These are phyloP conservation scores for Raffaelea albimanens DNA, from an alignment of 2,329 filamentous ascomycete genomes.

Conservation along the genomic window DNA sequence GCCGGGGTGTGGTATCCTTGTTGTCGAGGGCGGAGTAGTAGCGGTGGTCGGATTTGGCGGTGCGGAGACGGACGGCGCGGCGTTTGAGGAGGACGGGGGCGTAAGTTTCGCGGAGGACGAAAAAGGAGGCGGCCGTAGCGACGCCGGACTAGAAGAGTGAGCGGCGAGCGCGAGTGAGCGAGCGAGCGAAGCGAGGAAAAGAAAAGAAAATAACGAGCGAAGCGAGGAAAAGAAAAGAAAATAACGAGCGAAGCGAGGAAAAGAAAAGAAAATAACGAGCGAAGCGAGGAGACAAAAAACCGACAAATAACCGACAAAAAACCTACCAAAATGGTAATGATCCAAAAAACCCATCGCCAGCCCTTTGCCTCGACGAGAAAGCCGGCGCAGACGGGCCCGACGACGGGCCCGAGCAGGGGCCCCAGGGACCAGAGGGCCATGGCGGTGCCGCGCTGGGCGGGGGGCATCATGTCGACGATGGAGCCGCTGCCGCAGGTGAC, in stretches of 20 bases:
- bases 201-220: neutral
- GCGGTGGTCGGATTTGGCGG: slow-evolving; percentile 38
- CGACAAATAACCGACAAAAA: too few species aligned
- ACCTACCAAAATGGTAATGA: too few species aligned
- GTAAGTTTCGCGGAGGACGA: slow-evolving; percentile 7
- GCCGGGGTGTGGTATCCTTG: slow-evolving; percentile 18
- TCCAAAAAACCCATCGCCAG: too few species aligned
- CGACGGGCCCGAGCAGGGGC: slow-evolving; percentile 29
- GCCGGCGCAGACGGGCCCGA: slow-evolving; percentile 24
- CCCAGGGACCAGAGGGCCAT: slow-evolving; percentile 41
- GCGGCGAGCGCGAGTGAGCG: neutral
- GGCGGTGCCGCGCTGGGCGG: slow-evolving; percentile 44
- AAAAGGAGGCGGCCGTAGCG: slow-evolving; percentile 1
- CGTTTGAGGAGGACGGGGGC: slow-evolving; percentile 20
- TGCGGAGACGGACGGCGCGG: slow-evolving; percentile 26
- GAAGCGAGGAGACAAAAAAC: slow-evolving; percentile 4
- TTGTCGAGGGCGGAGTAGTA: too few species aligned
- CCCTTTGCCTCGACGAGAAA: too few species aligned
- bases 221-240: neutral
- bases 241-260: slow-evolving; percentile 4
- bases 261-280: slow-evolving; percentile 7
- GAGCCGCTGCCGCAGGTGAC: slow-evolving; percentile 57
- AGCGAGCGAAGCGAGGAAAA: neutral
- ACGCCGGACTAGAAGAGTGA: slow-evolving; percentile 1
- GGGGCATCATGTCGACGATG: slow-evolving; percentile 52